Percentiles rank a stretch among this genome's conserved stretches.
Evolutionary conservation across 495 filamentous ascomycete species (phyloP).

Genomic region (Aspergillus bertholletiae): DNA sequence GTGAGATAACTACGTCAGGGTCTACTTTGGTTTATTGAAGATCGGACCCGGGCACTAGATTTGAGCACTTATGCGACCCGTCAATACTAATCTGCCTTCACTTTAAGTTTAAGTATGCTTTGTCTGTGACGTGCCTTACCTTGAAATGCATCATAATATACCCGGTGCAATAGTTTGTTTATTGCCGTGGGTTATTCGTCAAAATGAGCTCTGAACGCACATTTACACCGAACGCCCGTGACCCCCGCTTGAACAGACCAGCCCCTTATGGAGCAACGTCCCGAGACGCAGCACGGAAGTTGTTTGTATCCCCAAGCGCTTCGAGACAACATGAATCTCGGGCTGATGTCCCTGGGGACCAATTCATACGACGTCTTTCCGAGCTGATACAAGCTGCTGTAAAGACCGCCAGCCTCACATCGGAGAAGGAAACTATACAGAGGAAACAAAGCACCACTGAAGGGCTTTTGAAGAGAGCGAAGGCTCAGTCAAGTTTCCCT

Average conservation of each 20-base stretch:
- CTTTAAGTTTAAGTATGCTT: neutral
- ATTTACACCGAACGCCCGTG: slow-evolving; percentile 2
- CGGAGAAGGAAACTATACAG: slow-evolving; percentile 22
- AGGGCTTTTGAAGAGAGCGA: slow-evolving; percentile 18
- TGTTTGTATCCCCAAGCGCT: neutral
- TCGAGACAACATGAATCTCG: neutral
- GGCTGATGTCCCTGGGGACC: slow-evolving; percentile 2
- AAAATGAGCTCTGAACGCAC: neutral
- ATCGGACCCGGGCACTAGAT: neutral
- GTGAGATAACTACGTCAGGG: no score
- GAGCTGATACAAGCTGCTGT: slow-evolving; percentile 20
- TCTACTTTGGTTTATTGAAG: no score
- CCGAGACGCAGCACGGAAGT: neutral
- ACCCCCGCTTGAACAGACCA: slow-evolving; percentile 6
- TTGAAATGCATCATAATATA: neutral
- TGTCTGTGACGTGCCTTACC: neutral
- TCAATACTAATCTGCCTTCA: neutral
- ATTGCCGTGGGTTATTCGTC: neutral
- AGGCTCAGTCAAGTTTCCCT: slow-evolving; percentile 15
- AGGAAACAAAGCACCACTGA: slow-evolving; percentile 16
- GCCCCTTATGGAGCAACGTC: neutral
- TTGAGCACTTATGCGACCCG: neutral
- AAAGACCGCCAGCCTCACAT: slow-evolving; percentile 1
- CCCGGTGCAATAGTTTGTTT: neutral
- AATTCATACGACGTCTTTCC: slow-evolving; percentile 15